Conservation (phyloP, 176 grass and related monocot genomes). For the Puccinellia tenuiflora region DNA sequence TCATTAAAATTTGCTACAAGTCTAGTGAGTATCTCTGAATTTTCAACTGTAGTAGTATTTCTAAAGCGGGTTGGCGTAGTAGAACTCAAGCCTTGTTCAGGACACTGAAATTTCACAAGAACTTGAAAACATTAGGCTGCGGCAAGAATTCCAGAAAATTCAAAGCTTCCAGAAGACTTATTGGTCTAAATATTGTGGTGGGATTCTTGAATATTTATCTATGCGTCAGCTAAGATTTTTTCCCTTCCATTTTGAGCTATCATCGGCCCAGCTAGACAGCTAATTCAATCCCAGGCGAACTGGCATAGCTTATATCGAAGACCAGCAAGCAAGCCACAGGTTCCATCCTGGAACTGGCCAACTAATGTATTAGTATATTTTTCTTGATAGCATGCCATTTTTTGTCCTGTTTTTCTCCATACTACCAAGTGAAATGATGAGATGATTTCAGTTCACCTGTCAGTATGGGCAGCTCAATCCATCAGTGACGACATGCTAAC, state of each 20-base stretch:
- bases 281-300: background rate
- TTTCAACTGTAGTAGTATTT: too few relatives aligned
- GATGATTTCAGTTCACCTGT: background rate
- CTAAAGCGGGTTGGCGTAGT: too few relatives aligned
- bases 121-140: background rate
- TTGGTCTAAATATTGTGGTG: background rate
- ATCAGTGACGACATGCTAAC: background rate
- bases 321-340: background rate
- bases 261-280: background rate
- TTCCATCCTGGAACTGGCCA: background rate
- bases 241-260: background rate
- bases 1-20: background rate
- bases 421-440: background rate
- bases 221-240: background rate
- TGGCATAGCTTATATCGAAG: too few relatives aligned
- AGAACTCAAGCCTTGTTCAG: background rate
- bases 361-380: background rate
- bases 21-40: background rate
- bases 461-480: background rate
- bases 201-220: background rate
- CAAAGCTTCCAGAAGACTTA: background rate
- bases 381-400: background rate
- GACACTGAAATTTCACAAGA: background rate
- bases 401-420: background rate
- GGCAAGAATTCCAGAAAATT: background rate